phyloP scores from a whole-genome alignment of 768 basidiomycete genomes.

The Russula earlei region DNA sequence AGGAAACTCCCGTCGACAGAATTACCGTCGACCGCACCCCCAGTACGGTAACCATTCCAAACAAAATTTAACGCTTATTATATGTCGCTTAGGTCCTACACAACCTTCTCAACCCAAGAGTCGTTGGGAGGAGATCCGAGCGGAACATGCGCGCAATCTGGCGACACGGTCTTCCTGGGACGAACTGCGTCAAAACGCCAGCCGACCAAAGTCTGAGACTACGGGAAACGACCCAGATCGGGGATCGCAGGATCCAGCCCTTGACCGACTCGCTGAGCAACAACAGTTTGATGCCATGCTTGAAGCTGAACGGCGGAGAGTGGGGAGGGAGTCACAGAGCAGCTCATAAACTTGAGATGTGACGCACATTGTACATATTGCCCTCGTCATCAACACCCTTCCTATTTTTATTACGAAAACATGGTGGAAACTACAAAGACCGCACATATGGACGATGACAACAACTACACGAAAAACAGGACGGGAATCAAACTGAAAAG shows the following conservation, averaged over 20 bases:
- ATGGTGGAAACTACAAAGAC: not conserved
- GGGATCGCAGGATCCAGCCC: constrained; percentile 20
- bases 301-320: constrained; percentile 43
- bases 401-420: not conserved
- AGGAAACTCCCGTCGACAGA: not conserved
- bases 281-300: constrained; percentile 49
- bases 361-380: not conserved
- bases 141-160: constrained; percentile 36
- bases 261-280: constrained; percentile 39
- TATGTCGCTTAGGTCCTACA: not conserved
- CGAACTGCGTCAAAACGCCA: constrained; percentile 42
- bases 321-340: constrained; percentile 11
- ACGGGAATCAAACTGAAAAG: not conserved
- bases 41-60: not conserved
- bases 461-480: not conserved
- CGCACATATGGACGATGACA: not conserved
- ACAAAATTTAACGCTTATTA: not conserved
- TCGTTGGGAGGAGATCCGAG: constrained; percentile 62
- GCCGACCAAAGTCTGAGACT: not conserved
- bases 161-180: constrained; percentile 56
- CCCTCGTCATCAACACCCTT: not conserved
- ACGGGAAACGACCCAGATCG: constrained; percentile 34
- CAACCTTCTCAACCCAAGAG: constrained; percentile 21
- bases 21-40: not conserved
- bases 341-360: not conserved